Percentiles rank a stretch among this genome's conserved stretches.
phyloP scores from a whole-genome alignment of 1,139 yeast species.

The Taphrina confusa region DNA sequence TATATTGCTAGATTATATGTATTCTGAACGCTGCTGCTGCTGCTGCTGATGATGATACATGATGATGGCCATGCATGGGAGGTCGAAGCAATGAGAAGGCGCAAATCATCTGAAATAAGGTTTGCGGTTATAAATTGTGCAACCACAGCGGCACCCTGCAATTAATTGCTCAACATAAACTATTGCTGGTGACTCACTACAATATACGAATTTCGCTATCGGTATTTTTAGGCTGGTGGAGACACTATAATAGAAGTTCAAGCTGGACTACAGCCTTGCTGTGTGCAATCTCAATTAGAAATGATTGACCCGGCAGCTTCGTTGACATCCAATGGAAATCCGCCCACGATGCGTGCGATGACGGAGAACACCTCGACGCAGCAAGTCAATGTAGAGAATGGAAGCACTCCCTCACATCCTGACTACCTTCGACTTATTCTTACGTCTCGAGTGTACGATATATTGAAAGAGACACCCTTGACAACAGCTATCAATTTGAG shows the following conservation, averaged over 20 bases:
- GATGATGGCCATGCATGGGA: too few relatives aligned
- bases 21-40: too few relatives aligned
- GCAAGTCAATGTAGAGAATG: conserved; percentile 1
- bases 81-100: not conserved
- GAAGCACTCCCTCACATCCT: conserved; percentile 15
- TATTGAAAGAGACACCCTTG: conserved; percentile 84
- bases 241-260: too few relatives aligned
- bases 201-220: too few relatives aligned
- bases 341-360: not conserved
- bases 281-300: too few relatives aligned
- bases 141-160: too few relatives aligned
- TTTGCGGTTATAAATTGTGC: not conserved
- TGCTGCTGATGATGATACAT: too few relatives aligned
- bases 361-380: conserved; percentile 4
- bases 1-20: too few relatives aligned
- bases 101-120: not conserved
- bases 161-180: too few relatives aligned
- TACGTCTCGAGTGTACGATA: conserved; percentile 92
- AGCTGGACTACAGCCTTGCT: too few relatives aligned
- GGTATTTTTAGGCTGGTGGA: too few relatives aligned
- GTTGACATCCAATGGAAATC: not conserved
- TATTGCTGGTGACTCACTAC: too few relatives aligned
- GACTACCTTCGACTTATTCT: conserved; percentile 27
- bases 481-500: conserved; percentile 75
- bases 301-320: not conserved